Evolutionary conservation across 2,329 filamentous ascomycete species (phyloP), one percentile per base, ranked within the genome.

Genomic region (Aspergillus sp.): DNA sequence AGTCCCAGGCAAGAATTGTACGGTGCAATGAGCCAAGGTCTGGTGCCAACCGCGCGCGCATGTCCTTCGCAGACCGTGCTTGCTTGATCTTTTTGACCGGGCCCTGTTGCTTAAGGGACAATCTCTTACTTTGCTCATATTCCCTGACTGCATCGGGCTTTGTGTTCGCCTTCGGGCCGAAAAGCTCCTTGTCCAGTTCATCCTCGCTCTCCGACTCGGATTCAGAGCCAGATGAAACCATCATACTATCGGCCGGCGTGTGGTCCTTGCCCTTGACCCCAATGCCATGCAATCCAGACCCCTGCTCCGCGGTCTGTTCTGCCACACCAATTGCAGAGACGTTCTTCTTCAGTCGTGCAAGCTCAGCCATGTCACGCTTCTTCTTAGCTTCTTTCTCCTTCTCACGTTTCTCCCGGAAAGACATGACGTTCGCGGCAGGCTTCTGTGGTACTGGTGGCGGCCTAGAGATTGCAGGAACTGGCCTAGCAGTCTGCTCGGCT

Each of bases 1-100:
- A 93, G 44, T 98, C 84, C 91, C 91, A 98, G 35, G 82, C 75
- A 3, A 98, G 74, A 31, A 98, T 86, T 12, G 80, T 80, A 48
- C 82, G 80, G 55, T 96, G 91, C 17, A 98, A 64, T 11, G 76
- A 71, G 24, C 86, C 81, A 62, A 98, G 81, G 44, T 93, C 85
- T 5, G 93, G 91, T 19, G 88, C 82, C 38, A 98, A 70, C 41
- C 91, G 81, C 42, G 91, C 89, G 47, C 89, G 81, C 77, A 95
- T 89, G 60, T 98, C 91, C 59, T 93, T 93, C 28, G 81, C 77
- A 11, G 86, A 89, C 30, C 89, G 77, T 41, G 80, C 70, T 32
- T 86, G 75, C 55, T 85, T 83, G 44, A 76, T 67, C 64, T 95
- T 94, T 61, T 86, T 89, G 35, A 93, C 78, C 0, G 89, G 89